These are phyloP conservation scores for Phascolomyces articulosus DNA, from an alignment of 371 early-diverging fungal genomes.

Conservation along the genomic window DNA sequence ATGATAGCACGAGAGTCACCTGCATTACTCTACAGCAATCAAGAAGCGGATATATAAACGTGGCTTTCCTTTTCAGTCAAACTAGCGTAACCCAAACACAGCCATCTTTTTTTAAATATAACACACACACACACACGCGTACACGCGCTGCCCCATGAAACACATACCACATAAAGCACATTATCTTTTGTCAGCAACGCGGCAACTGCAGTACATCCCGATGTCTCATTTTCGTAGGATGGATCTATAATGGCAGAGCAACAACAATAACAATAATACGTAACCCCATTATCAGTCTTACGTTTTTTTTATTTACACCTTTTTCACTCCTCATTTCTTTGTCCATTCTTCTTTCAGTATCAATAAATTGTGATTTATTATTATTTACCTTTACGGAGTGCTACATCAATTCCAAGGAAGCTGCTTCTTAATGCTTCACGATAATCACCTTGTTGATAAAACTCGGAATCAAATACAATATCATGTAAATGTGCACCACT, in stretches of 20 bases:
- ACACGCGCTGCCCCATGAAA: background rate
- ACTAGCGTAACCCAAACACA: background rate
- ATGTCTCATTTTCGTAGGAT: slow-evolving; percentile 69
- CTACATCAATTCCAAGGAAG: slow-evolving; percentile 81
- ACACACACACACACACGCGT: background rate
- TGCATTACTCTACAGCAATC: slow-evolving; percentile 74
- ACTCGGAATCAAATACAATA: slow-evolving; percentile 64
- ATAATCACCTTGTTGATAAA: slow-evolving; percentile 68
- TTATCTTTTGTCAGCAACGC: slow-evolving; percentile 74
- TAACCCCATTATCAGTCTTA: no score
- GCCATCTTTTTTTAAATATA: no score
- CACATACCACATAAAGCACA: slow-evolving; percentile 49
- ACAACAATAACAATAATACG: background rate
- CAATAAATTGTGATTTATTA: background rate
- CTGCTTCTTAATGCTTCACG: slow-evolving; percentile 75
- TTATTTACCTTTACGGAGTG: slow-evolving; percentile 68
- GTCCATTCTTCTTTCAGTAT: no score
- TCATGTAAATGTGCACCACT: slow-evolving; percentile 77
- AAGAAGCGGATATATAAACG: background rate
- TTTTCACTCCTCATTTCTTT: background rate
- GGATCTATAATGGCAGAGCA: slow-evolving; percentile 57
- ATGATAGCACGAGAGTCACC: slow-evolving; percentile 95
- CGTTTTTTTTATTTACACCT: background rate
- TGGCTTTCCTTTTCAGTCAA: slow-evolving; percentile 11
- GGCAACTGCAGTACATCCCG: slow-evolving; percentile 96